Evolutionary conservation across 2,329 filamentous ascomycete species (phyloP), one percentile per base, ranked within the genome.

Genomic region (Colletotrichum eleusines): DNA sequence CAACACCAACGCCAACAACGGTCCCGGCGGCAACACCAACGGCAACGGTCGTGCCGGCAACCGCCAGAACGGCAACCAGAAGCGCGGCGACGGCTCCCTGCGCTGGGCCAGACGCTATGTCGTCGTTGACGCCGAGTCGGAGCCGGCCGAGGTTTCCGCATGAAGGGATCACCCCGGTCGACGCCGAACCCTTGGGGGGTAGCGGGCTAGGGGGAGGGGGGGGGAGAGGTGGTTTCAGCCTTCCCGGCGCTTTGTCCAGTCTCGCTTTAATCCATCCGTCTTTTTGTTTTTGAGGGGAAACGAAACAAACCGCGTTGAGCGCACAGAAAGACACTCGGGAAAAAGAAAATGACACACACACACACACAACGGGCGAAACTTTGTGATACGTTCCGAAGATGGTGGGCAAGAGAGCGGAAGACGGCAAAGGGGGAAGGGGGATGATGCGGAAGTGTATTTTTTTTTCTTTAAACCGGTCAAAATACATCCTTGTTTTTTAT

Each of bases 1-100:
- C 7, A 69, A 74, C 6, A 69, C 54, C 28, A 74, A 74, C 51
- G 59, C 42, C 11, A 66, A 62, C 38, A 73, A 74, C 35, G 72
- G 69, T 7, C 3, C 31, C 42, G 33, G 33, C 33, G 75, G 73
- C 9, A 2, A 2, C 9, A 8, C 8, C 9, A 38, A 38, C 35
- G 14, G 33, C 35, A 31, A 26, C n/a, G n/a, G n/a, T n/a, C 59
- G 59, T 18, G 42, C 44, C 31, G 58, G 33, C 33, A 33, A 6
- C 33, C 60, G 57, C 20, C 46, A 35, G 63, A 71, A 67, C 48
- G 33, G 44, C 57, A 63, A 55, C 23, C 60, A 31, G 33, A 50
- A 61, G 7, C 44, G 35, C 2, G 42, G 42, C 18, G 51, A 62
- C 18, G 35, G 58, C 38, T n/a, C 33, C 14, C 58, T 71, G 1